Base-by-base conservation (phyloP, 2,329 filamentous ascomycete genomes). In the Sarocladium brachiariae region DNA sequence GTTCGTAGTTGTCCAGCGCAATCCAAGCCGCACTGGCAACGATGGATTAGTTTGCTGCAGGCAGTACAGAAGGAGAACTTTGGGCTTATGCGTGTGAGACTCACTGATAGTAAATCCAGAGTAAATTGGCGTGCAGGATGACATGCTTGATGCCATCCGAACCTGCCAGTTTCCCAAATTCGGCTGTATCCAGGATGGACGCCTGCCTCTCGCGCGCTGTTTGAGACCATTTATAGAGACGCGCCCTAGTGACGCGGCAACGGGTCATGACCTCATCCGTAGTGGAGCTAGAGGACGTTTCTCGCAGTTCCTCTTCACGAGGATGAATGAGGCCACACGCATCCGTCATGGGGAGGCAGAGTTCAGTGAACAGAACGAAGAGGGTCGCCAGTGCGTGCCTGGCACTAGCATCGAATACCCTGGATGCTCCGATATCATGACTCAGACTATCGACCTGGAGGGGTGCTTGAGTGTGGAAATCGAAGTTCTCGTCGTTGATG, bases 401-500 rank as follows among this genome's bases (percentile, higher is more conserved):
- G 16, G 35, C 10, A n/a, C 19, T 18, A 6, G 16, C 18, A 13
- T 19, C 35, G 16, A 19, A 18, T 9, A 39, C 35, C 13, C 16
- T 39, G 3, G 35, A 39, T 19, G 35, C 35, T 6, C 18, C 35
- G 7, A 21, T 21, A 13, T 39, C 35, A 13, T 39, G 3, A 18
- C 7, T 8, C 6, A 39, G 35, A n/a, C 21, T 18, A 16, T 21
- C 18, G 13, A 13, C 6, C 13, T 16, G 10, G 3, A 39, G 18
- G 8, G 18, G 35, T 8, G 35, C 7, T 8, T 19, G 18, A 39
- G 35, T 16, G 7, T 21, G 13, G 35, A 19, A 39, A 18, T 50
- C 46, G 25, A 43, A 49, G 18, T 23, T 35, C 4, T 11, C 27
- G 13, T 38, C 19, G 2, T 25, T 49, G 35, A 52, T 52, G 10